Percentiles rank a stretch among this genome's conserved stretches.
These are phyloP conservation scores for Huntiella abstrusa DNA, from an alignment of 2,329 filamentous ascomycete genomes.

Conservation along the genomic window DNA sequence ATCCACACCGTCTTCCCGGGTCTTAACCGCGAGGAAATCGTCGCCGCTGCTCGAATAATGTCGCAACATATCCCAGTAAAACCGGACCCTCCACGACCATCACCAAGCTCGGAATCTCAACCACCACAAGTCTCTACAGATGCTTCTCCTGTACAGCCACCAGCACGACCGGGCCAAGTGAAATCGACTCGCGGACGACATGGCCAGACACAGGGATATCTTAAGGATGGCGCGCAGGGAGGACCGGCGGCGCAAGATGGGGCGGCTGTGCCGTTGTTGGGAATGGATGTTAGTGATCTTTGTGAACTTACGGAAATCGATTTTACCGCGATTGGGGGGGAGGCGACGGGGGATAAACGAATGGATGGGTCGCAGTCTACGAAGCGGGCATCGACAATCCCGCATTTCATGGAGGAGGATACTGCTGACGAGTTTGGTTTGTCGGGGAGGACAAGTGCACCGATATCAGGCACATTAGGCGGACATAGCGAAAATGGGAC, in stretches of 20 bases:
- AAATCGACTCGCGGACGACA: too few relatives aligned
- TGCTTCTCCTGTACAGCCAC: too few relatives aligned
- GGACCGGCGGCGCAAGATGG: neutral
- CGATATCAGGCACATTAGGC: too few relatives aligned
- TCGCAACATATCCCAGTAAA: neutral
- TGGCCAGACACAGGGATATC: too few relatives aligned
- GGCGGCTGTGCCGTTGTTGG: neutral
- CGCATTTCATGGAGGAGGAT: constrained; percentile 29
- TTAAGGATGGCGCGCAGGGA: too few relatives aligned
- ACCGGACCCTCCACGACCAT: neutral
- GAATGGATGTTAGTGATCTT: neutral
- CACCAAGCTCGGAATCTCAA: neutral
- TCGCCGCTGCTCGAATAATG: constrained; percentile 9
- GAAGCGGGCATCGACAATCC: constrained; percentile 16
- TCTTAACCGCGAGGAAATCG: constrained; percentile 12
- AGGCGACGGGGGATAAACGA: neutral
- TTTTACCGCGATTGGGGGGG: neutral
- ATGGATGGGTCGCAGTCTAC: neutral
- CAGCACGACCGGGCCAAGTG: too few relatives aligned
- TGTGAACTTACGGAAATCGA: constrained; percentile 3
- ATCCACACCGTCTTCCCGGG: constrained; percentile 7
- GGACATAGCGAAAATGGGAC: too few relatives aligned
- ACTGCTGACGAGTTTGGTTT: constrained; percentile 41
- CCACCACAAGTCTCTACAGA: too few relatives aligned
- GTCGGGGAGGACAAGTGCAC: constrained; percentile 12